Base-by-base conservation (phyloP, 75 land plant genomes). In the Pinus albicaulis region DNA sequence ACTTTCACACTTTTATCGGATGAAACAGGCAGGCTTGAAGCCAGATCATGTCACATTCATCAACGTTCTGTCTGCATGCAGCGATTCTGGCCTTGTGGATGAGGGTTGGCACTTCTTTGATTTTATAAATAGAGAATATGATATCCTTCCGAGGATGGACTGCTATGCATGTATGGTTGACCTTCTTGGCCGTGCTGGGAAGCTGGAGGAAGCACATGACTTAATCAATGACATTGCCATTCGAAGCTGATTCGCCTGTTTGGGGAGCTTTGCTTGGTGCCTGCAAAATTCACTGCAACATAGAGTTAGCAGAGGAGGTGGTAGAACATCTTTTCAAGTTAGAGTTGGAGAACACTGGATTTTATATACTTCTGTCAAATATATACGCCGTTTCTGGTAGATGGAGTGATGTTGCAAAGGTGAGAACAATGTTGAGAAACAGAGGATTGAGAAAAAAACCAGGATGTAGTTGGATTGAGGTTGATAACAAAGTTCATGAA, bases 381-480 rank as follows among this genome's bases (percentile, higher is more conserved):
- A 77, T 74, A 41, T 77, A 77, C 73, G 78, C 74, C 25, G 8
- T 52, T 72, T 15, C 74, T 55, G 74, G 74, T 13, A 55, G 74
- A 55, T 72, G 57, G 74, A 56, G 13, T 8, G 84, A 85, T 62
- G 86, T 87, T 28, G 79, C 86, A 12, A 69, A 58, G 48, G 71
- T 89, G 83, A 87, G 94, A 74, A 85, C 38, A 69, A 19, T 76
- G 53, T 83, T 92, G 92, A 85, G 85, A 56, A 16, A 80, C 17
- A 80, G 74, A 36, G 62, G 70, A 62, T 72, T 89, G 5, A 84
- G 84, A 71, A 91, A 91, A 69, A 88, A 86, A 56, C 93, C 93
- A 5, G 93, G 91, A 13, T 86, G 91, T 20, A 91, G 93, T 76
- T 88, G 91, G 93, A 86, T 91, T 79, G 93, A 91, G 75, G 65